Conservation (phyloP, 2,329 filamentous ascomycete species). For the Byssothecium circinans region DNA sequence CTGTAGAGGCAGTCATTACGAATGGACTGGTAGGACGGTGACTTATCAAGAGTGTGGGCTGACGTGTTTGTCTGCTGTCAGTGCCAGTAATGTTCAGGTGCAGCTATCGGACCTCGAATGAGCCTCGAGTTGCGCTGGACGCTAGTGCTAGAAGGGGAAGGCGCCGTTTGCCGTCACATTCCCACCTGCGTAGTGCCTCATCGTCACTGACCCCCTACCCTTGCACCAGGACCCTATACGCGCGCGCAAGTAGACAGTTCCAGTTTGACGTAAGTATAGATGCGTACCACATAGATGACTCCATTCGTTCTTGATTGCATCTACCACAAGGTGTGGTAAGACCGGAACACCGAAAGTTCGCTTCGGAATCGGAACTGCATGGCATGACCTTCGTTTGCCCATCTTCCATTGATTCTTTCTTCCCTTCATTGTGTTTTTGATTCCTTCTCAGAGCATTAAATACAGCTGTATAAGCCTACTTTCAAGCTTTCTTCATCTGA, state of each 20-base stretch:
- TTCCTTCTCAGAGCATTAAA: neutral
- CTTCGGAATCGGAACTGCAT: constrained; percentile 8
- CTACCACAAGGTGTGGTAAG: too few relatives aligned
- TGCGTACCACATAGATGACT: too few relatives aligned
- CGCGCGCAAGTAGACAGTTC: neutral
- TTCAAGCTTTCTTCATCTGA: neutral
- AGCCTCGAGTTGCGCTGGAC: neutral
- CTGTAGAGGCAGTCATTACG: constrained; percentile 41
- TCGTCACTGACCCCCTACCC: too few relatives aligned
- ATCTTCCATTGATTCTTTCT: neutral
- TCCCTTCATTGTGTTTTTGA: neutral
- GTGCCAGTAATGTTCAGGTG: too few relatives aligned
- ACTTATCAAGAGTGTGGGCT: neutral
- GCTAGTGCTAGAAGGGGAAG: neutral
- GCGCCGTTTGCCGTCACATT: neutral
- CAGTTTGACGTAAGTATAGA: neutral
- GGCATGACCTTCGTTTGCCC: too few relatives aligned
- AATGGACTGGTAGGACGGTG: constrained; percentile 2
- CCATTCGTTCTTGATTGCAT: too few relatives aligned
- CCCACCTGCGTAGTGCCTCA: too few relatives aligned
- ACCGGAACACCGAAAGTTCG: constrained; percentile 6
- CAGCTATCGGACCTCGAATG: too few relatives aligned
- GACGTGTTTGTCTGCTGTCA: constrained; percentile 5
- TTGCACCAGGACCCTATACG: too few relatives aligned
- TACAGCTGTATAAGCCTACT: neutral